These are phyloP conservation scores for Sugiyamaella castrensis DNA, from an alignment of 1,139 yeast species.

Conservation along the genomic window DNA sequence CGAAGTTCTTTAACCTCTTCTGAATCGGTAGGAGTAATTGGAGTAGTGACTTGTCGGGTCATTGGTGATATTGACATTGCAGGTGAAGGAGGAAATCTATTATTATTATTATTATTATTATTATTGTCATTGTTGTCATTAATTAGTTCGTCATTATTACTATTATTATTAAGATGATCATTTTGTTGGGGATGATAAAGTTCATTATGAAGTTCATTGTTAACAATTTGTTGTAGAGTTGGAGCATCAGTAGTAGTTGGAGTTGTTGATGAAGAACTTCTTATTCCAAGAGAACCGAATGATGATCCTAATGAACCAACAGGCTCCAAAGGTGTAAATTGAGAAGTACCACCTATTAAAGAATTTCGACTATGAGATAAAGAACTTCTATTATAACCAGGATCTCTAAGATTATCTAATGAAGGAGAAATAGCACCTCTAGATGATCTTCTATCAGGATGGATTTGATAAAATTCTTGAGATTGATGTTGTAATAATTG, in stretches of 20 bases:
- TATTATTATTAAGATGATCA: too few relatives aligned
- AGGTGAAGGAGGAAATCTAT: slow-evolving; percentile 1
- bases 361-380: neutral
- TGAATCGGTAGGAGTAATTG: slow-evolving; percentile 3
- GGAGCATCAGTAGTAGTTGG: too few relatives aligned
- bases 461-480: neutral
- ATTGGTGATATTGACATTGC: slow-evolving; percentile 1
- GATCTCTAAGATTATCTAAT: neutral
- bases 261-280: too few relatives aligned
- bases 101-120: too few relatives aligned
- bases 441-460: neutral
- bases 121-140: too few relatives aligned
- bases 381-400: neutral
- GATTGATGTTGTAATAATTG: slow-evolving; percentile 6
- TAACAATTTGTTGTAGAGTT: too few relatives aligned
- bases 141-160: too few relatives aligned
- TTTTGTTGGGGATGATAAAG: too few relatives aligned
- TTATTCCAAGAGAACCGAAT: neutral
- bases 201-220: too few relatives aligned
- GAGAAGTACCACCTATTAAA: neutral
- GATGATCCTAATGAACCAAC: slow-evolving; percentile 1
- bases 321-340: slow-evolving; percentile 1
- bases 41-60: neutral
- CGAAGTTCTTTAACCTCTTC: slow-evolving; percentile 22
- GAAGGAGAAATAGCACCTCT: neutral